phyloP scores from a whole-genome alignment of 2,329 filamentous ascomycete genomes.

The Macrophomina tecta region DNA sequence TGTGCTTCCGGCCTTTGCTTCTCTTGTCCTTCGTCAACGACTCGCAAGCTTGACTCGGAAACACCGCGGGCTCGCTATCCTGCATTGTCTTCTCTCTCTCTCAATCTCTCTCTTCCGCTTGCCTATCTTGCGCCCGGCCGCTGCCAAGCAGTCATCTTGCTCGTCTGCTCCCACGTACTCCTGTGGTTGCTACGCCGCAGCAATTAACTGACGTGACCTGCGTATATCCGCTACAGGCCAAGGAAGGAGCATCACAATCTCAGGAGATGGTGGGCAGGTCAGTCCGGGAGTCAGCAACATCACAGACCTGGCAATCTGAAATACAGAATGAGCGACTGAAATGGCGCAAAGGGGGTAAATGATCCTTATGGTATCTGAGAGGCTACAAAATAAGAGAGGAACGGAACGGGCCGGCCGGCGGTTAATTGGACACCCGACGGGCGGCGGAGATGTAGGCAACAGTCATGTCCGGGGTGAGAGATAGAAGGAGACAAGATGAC shows the following conservation, averaged over 20 bases:
- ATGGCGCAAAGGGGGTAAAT: neutral
- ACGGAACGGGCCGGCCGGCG: conserved; percentile 13
- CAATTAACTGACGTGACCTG: neutral
- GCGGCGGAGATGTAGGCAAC: neutral
- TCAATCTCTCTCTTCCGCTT: neutral
- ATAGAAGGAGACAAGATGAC: neutral
- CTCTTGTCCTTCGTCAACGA: too few species aligned
- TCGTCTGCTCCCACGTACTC: neutral
- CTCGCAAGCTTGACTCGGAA: neutral
- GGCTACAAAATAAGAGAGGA: neutral
- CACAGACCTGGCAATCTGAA: conserved; percentile 5
- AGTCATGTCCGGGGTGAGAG: neutral
- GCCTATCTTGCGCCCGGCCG: neutral
- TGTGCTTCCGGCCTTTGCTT: neutral
- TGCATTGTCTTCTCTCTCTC: neutral
- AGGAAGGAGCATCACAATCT: conserved; percentile 13
- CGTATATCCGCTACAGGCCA: neutral
- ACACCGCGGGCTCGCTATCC: neutral
- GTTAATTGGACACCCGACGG: neutral
- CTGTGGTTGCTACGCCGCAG: neutral
- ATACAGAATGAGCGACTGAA: neutral
- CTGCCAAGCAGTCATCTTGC: neutral
- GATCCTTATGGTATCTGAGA: conserved; percentile 9
- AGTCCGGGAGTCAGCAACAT: neutral
- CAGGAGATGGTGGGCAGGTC: neutral